These are phyloP conservation scores for Phyllosticta capitalensis DNA, from an alignment of 2,329 filamentous ascomycete species.

Conservation along the genomic window DNA sequence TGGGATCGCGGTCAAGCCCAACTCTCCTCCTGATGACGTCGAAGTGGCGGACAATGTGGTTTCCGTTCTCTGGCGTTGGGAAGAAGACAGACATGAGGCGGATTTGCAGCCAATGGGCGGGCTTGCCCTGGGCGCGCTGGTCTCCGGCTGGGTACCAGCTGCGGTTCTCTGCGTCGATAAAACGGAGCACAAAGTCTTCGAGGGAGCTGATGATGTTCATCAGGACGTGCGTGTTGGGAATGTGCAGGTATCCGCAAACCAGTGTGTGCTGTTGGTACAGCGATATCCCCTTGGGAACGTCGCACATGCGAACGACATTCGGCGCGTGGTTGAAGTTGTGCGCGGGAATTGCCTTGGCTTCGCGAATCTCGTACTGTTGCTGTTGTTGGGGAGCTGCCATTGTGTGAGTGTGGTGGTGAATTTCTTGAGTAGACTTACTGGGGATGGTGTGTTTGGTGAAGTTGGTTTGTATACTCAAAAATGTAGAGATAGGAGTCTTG, in stretches of 20 bases:
- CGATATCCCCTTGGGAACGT: neutral
- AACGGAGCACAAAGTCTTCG: neutral
- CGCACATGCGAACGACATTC: neutral
- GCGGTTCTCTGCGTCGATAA: neutral
- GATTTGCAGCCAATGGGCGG: neutral
- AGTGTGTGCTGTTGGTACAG: neutral
- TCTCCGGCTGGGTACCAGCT: neutral
- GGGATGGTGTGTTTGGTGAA: no score
- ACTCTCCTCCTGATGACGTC: neutral
- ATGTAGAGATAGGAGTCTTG: no score
- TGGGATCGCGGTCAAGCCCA: neutral
- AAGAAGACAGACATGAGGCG: neutral
- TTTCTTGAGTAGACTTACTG: no score
- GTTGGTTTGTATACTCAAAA: no score
- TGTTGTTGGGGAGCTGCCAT: neutral
- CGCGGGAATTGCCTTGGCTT: neutral
- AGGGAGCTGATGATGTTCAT: neutral
- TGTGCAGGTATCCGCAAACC: neutral
- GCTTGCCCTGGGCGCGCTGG: no score
- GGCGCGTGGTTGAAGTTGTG: neutral
- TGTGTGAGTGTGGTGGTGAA: no score
- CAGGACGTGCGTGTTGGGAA: neutral
- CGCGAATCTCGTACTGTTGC: neutral
- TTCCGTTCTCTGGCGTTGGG: neutral
- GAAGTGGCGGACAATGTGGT: neutral